Conservation (phyloP, 2,329 filamentous ascomycete genomes). For the Niveomyces coronatus region DNA sequence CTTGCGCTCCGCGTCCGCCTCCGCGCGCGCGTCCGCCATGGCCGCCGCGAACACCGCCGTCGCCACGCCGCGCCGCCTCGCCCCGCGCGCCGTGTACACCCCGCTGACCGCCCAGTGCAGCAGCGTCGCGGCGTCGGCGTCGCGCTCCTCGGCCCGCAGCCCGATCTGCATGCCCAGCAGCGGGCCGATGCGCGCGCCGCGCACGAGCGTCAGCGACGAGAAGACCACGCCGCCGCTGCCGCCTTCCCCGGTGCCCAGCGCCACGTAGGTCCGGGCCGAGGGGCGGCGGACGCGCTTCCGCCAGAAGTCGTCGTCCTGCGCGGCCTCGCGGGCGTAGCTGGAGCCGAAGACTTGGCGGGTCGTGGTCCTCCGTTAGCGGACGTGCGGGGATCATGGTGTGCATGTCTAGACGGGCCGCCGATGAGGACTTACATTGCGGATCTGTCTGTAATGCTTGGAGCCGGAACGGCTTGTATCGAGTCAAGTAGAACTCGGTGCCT, state of each 20-base stretch:
- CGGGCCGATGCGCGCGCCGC: neutral
- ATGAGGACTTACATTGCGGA: conserved; percentile 2
- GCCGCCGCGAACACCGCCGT: neutral
- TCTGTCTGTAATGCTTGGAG: conserved; percentile 5
- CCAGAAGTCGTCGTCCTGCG: conserved; percentile 8
- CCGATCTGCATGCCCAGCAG: conserved; percentile 2
- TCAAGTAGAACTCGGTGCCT: conserved; percentile 2
- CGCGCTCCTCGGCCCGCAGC: conserved; percentile 2
- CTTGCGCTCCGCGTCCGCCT: neutral
- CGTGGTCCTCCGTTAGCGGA: no score
- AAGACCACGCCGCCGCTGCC: no score
- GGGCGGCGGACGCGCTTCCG: neutral
- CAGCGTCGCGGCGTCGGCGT: conserved; percentile 1
- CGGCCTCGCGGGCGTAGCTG: conserved; percentile 1
- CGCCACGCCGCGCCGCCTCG: conserved; percentile 3
- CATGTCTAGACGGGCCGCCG: no score
- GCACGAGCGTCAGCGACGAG: conserved; percentile 5
- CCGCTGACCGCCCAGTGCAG: conserved; percentile 7
- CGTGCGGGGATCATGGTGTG: no score
- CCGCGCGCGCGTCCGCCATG: neutral
- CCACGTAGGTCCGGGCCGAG: conserved; percentile 2
- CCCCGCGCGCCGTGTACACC: conserved; percentile 3
- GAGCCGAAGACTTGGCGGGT: conserved; percentile 3
- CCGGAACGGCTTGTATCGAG: conserved; percentile 7
- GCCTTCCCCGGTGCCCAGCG: neutral